These are phyloP conservation scores for Phytophthora tentaculata DNA, from an alignment of 352 stramenopile species.

Conservation along the genomic window DNA sequence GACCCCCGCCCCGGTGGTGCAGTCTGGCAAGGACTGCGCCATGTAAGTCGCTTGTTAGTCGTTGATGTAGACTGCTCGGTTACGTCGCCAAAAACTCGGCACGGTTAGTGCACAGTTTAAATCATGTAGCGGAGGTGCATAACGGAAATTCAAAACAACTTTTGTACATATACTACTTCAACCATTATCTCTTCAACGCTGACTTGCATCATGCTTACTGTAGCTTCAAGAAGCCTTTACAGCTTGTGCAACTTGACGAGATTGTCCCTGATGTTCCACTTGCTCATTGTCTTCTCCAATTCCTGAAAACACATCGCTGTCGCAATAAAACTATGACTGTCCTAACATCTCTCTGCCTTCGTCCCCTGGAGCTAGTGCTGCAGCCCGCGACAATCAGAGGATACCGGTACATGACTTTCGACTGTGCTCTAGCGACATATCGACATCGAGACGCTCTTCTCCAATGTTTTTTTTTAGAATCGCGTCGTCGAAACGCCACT, in stretches of 20 bases:
- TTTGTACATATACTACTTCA: conserved; percentile 33
- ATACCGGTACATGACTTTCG: neutral
- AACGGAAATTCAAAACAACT: conserved; percentile 31
- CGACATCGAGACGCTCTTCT: conserved; percentile 4
- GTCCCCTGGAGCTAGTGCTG: too few relatives aligned
- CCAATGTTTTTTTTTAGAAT: neutral
- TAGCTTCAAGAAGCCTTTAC: neutral
- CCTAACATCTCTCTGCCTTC: too few relatives aligned
- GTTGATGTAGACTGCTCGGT: conserved; percentile 27
- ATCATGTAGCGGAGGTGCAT: conserved; percentile 31
- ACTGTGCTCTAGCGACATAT: neutral
- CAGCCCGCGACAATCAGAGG: conserved; percentile 3
- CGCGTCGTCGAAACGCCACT: neutral
- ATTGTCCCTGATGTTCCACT: too few relatives aligned
- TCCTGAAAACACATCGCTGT: too few relatives aligned
- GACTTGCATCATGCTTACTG: too few relatives aligned
- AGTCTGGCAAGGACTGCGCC: conserved; percentile 33
- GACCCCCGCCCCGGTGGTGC: conserved; percentile 15
- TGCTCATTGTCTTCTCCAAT: too few relatives aligned
- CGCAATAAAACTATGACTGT: too few relatives aligned
- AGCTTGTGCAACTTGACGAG: neutral
- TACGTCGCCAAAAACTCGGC: conserved; percentile 13
- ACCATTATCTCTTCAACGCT: neutral
- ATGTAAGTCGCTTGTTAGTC: conserved; percentile 28
- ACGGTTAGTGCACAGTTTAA: conserved; percentile 18